These are phyloP conservation scores for Dictyostelium citrinum DNA, from an alignment of 78 protist species.

Conservation along the genomic window DNA sequence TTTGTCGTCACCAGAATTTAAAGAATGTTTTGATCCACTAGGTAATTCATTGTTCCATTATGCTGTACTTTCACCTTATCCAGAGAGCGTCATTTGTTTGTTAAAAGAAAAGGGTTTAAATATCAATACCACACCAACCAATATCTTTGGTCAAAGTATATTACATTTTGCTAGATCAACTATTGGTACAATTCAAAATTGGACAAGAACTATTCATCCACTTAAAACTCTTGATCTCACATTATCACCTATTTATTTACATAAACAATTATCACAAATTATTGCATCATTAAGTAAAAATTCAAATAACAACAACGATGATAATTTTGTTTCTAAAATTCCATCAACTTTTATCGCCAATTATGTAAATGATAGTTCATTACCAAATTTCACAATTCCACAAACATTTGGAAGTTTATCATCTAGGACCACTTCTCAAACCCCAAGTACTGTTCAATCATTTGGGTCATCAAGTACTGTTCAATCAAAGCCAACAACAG, in stretches of 20 bases:
- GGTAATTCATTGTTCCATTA: constrained; percentile 5
- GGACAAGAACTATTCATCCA: not conserved
- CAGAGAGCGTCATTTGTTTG: not conserved
- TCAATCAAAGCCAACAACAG: too few species aligned
- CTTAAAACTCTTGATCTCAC: not conserved
- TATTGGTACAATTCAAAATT: not conserved
- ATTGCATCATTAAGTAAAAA: not conserved
- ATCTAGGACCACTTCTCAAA: too few species aligned
- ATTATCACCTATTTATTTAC: not conserved
- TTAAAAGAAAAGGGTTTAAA: not conserved
- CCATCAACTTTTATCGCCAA: not conserved
- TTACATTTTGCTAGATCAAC: not conserved
- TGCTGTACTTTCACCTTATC: not conserved
- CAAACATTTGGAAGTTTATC: not conserved
- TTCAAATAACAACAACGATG: not conserved
- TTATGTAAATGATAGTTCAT: not conserved
- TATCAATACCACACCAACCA: not conserved
- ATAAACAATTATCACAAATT: not conserved
- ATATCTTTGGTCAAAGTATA: not conserved
- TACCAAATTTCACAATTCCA: not conserved
- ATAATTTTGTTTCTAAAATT: not conserved
- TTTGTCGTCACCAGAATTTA: not conserved
- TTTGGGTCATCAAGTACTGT: too few species aligned
- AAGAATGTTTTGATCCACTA: not conserved
- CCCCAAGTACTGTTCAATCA: too few species aligned